Percentiles rank a stretch among this genome's conserved stretches.
Evolutionary conservation across 2,329 filamentous ascomycete genomes (phyloP).

Genomic region (Colletotrichum godetiae): DNA sequence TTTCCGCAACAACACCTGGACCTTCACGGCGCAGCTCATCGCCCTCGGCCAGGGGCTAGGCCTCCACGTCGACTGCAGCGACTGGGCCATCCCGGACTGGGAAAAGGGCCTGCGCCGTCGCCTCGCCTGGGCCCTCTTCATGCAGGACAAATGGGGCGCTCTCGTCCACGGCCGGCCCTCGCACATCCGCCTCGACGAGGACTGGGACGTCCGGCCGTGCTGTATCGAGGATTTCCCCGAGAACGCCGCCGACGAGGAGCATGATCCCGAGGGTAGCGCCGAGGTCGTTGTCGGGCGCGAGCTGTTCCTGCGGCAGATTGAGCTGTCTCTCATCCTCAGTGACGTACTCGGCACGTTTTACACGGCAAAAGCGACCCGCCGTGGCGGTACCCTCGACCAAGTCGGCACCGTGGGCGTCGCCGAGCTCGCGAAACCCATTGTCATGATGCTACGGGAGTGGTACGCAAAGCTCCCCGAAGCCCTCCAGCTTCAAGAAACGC

Average conservation of each 20-base stretch:
- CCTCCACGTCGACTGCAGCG: slow-evolving; percentile 69
- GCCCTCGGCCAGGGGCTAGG: slow-evolving; percentile 68
- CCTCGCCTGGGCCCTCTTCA: slow-evolving; percentile 72
- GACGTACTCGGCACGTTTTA: slow-evolving; percentile 63
- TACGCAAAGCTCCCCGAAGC: slow-evolving; percentile 57
- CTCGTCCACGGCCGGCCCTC: slow-evolving; percentile 68
- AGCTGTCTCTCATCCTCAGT: slow-evolving; percentile 61
- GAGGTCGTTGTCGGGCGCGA: slow-evolving; percentile 58
- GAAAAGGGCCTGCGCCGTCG: slow-evolving; percentile 71
- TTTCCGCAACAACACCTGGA: slow-evolving; percentile 58
- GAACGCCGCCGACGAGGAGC: slow-evolving; percentile 47
- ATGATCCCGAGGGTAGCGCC: slow-evolving; percentile 50
- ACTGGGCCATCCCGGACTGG: slow-evolving; percentile 72
- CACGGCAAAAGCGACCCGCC: slow-evolving; percentile 47
- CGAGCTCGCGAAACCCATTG: slow-evolving; percentile 47
- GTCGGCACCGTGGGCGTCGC: slow-evolving; percentile 47
- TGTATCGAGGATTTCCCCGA: slow-evolving; percentile 52
- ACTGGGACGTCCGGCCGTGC: slow-evolving; percentile 63
- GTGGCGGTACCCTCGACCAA: slow-evolving; percentile 44
- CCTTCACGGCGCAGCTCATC: slow-evolving; percentile 64
- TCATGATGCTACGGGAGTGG: slow-evolving; percentile 53
- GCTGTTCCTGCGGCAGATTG: slow-evolving; percentile 62
- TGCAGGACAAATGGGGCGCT: slow-evolving; percentile 73
- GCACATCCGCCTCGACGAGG: slow-evolving; percentile 59
- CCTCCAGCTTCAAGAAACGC: slow-evolving; percentile 56